Evolutionary conservation across 1,139 yeast species (phyloP).

Genomic region (Taphrina sp.): DNA sequence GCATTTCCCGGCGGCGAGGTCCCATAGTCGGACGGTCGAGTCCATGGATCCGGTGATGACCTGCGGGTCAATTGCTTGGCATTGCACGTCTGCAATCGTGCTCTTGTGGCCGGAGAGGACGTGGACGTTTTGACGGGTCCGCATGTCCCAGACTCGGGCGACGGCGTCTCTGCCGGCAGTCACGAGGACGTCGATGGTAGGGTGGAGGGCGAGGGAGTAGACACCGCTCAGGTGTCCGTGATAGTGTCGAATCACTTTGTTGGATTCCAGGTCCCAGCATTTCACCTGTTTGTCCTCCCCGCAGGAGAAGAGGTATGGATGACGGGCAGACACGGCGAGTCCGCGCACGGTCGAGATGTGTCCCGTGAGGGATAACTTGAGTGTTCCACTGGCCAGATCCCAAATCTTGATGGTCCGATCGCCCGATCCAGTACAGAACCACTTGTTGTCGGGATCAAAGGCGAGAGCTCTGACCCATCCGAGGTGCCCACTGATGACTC

Average conservation of each 20-base stretch:
- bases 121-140: conserved; percentile 73
- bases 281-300: conserved; percentile 93
- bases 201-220: conserved; percentile 78
- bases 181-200: conserved; percentile 78
- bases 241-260: conserved; percentile 76
- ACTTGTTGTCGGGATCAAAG: conserved; percentile 81
- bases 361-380: conserved; percentile 78
- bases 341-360: conserved; percentile 89
- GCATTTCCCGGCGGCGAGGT: conserved; percentile 66
- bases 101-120: conserved; percentile 78
- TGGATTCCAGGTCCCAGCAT: conserved; percentile 94
- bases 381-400: conserved; percentile 74
- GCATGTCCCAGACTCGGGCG: conserved; percentile 88
- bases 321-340: conserved; percentile 65
- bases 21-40: conserved; percentile 84
- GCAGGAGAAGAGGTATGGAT: conserved; percentile 86
- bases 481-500: conserved; percentile 81
- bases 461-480: conserved; percentile 88
- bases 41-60: conserved; percentile 81
- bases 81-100: conserved; percentile 66
- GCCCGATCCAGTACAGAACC: conserved; percentile 89
- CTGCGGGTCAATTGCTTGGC: conserved; percentile 79
- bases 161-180: conserved; percentile 90
- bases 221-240: conserved; percentile 95
- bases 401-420: conserved; percentile 85